Evolutionary conservation across 805 yeast species (phyloP), one percentile per base, ranked within the genome.

Genomic region (Hanseniaspora taiwanica): DNA sequence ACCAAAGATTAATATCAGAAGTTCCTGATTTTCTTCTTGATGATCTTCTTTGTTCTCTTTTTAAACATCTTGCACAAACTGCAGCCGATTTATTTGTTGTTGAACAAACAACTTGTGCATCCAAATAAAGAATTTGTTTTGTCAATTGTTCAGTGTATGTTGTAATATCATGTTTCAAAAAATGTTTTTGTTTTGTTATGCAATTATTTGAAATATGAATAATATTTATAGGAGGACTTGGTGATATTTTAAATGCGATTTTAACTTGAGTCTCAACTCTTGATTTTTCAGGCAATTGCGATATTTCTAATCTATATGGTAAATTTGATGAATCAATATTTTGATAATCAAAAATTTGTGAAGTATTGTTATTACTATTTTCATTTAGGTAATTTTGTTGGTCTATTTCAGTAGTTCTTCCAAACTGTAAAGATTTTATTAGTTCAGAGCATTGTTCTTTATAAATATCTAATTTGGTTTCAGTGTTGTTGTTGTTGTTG

Each of bases 261-360:
- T 85, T 87, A 55, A 91, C 84, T 62, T 91, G 98, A 13, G 96
- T 89, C 60, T 89, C 98, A 6, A 89, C 98, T 48, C 98, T 73
- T 10, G 96, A 84, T 48, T 76, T 77, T 4, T 72, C 62, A 2
- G 96, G 96, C 35, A 89, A 65, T 39, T 77, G 80, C 6, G 66
- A 58, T 1, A 89, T 63, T 20, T 61, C 56, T 40, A 81, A 47
- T 40, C 66, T 62, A 54, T 71, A 76, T 3, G 69, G 68, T 36
- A 64, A 42, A 2, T 48, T 35, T 6, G 46, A 38, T 10, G 49
- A 51, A 36, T 56, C 56, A 19, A 55, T 45, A 13, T 48, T 53
- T 9, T 59, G 35, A 37, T 49, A 58, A 21, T 48, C 49, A 19
- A 44, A 44, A 5, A 65, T 61, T 42, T 52, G 46, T 45, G 42